phyloP scores from a whole-genome alignment of 768 basidiomycete genomes.

The Boletus vermiculosoides region DNA sequence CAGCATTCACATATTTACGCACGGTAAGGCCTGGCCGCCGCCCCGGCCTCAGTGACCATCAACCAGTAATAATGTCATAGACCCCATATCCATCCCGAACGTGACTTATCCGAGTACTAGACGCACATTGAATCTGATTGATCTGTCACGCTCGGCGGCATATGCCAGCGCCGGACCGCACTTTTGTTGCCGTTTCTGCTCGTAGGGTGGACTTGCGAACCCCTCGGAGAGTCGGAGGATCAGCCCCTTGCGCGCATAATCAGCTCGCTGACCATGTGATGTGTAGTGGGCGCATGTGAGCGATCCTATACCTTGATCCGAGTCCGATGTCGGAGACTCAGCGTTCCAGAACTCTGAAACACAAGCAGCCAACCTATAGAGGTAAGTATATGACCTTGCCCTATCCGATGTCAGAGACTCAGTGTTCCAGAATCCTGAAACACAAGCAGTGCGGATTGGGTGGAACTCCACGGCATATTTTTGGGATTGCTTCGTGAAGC shows the following conservation, averaged over 20 bases:
- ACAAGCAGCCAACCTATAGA: background rate
- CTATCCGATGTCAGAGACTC: background rate
- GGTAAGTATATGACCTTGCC: background rate
- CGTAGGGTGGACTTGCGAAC: background rate
- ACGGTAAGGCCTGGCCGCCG: background rate
- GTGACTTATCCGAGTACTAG: background rate
- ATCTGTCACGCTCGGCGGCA: background rate
- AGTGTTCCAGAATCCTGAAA: background rate
- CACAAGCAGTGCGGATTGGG: background rate
- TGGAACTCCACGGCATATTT: background rate
- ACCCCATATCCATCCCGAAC: background rate
- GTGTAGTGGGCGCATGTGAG: background rate
- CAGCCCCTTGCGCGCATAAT: background rate
- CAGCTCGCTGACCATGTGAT: background rate
- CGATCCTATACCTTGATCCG: background rate
- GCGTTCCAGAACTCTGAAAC: background rate
- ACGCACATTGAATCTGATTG: background rate
- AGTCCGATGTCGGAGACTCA: background rate
- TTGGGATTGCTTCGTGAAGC: too few relatives aligned
- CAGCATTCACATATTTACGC: background rate
- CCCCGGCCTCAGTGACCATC: background rate
- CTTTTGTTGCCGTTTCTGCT: background rate
- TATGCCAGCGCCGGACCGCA: background rate
- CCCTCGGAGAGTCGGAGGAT: background rate
- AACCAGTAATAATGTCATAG: background rate